These are phyloP conservation scores for Colletotrichum zoysiae DNA, from an alignment of 2,329 filamentous ascomycete genomes.

Conservation along the genomic window DNA sequence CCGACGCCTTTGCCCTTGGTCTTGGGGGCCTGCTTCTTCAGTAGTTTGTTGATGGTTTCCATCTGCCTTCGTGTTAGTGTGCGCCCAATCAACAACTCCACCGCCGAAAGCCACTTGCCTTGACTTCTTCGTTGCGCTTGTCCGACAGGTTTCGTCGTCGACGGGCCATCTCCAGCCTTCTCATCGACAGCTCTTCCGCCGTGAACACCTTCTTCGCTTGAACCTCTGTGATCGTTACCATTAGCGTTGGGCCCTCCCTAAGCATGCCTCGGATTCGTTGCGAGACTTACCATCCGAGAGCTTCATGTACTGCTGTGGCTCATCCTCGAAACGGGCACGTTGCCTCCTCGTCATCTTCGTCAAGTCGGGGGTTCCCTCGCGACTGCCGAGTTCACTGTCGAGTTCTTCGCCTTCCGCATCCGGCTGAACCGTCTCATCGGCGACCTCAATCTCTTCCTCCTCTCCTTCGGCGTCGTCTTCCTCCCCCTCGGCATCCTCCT, in stretches of 20 bases:
- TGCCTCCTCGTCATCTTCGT: constrained; percentile 73
- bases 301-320: constrained; percentile 68
- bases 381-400: constrained; percentile 61
- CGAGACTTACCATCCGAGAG: constrained; percentile 66
- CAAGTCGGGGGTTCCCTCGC: constrained; percentile 65
- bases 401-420: constrained; percentile 58
- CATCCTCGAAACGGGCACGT: constrained; percentile 69
- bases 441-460: constrained; percentile 55
- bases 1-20: constrained; percentile 68
- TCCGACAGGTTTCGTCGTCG: constrained; percentile 73
- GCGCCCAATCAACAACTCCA: neutral
- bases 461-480: constrained; percentile 54
- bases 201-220: constrained; percentile 74
- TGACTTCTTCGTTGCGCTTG: constrained; percentile 74
- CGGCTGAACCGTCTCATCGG: constrained; percentile 30
- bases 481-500: constrained; percentile 59
- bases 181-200: constrained; percentile 72
- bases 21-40: constrained; percentile 88
- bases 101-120: constrained; percentile 56
- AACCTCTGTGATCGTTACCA: constrained; percentile 60
- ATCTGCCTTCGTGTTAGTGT: constrained; percentile 64
- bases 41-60: constrained; percentile 91
- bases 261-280: neutral
- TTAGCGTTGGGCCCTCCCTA: constrained; percentile 39
- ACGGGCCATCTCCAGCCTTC: constrained; percentile 72